Percentiles rank a stretch among this genome's conserved stretches.
These are phyloP conservation scores for Camellia sinensis DNA, from an alignment of 148 eudicot species.

Conservation along the genomic window DNA sequence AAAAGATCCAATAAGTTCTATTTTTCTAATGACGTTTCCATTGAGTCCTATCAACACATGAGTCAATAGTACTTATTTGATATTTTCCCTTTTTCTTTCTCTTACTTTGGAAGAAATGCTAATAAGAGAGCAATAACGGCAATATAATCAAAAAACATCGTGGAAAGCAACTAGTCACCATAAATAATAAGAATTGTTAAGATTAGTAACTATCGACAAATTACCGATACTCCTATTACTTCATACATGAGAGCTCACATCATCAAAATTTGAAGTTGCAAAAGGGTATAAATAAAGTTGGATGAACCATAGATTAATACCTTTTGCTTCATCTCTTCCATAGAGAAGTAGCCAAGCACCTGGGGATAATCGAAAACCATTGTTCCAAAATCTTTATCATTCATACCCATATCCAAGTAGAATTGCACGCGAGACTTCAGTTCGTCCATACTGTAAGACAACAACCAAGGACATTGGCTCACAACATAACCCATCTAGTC, in stretches of 20 bases:
- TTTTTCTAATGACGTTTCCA: no score
- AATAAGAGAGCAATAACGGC: no score
- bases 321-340: constrained; percentile 91
- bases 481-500: constrained; percentile 90
- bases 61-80: no score
- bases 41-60: no score
- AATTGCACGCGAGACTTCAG: constrained; percentile 57
- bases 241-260: not conserved
- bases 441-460: constrained; percentile 78
- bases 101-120: not conserved
- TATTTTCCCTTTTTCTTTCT: not conserved
- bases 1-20: no score
- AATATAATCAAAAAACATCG: not conserved
- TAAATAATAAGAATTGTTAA: not conserved
- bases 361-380: constrained; percentile 91
- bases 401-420: constrained; percentile 87
- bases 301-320: constrained; percentile 30
- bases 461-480: constrained; percentile 70
- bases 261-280: not conserved
- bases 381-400: constrained; percentile 84
- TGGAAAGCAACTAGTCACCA: not conserved
- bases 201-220: not conserved
- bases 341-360: constrained; percentile 68
- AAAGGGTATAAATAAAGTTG: not conserved
- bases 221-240: not conserved